Evolutionary conservation across 768 basidiomycete species (phyloP).

Genomic region (Mrakia frigida): DNA sequence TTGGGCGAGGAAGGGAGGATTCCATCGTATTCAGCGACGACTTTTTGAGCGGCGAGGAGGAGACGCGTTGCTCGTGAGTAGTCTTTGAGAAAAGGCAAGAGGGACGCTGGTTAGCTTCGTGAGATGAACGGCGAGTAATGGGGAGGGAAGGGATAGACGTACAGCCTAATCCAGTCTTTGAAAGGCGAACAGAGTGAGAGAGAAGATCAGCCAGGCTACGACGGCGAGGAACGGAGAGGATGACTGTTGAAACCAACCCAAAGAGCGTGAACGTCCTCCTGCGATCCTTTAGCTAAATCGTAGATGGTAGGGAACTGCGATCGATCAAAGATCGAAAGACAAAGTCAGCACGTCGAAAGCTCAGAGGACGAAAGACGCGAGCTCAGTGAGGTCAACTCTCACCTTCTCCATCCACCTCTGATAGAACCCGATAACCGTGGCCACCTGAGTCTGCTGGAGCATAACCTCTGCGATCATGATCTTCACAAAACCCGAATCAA

Average conservation of each 20-base stretch:
- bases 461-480: slow-evolving; percentile 31
- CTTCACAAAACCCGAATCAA: not conserved
- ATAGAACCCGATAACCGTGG: slow-evolving; percentile 30
- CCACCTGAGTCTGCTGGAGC: slow-evolving; percentile 34
- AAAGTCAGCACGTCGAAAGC: not conserved
- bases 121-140: not conserved
- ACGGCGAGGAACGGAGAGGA: not conserved
- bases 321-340: no score
- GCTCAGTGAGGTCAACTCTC: not conserved
- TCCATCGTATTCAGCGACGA: slow-evolving; percentile 16
- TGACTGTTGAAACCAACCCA: slow-evolving; percentile 24
- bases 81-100: not conserved
- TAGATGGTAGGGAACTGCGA: slow-evolving; percentile 27
- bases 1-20: slow-evolving; percentile 16
- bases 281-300: not conserved
- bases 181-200: not conserved
- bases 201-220: not conserved
- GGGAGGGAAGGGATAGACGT: not conserved
- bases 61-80: slow-evolving; percentile 30
- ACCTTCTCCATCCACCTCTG: slow-evolving; percentile 31
- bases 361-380: no score
- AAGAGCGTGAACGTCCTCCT: slow-evolving; percentile 27
- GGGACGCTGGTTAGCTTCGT: not conserved
- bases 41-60: slow-evolving; percentile 29
- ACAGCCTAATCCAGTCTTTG: slow-evolving; percentile 13